A percentile compares a stretch with the other conserved stretches of the same genome.
Conservation (phyloP, 169 alveolate species). For the Eimeria sp. region DNA sequence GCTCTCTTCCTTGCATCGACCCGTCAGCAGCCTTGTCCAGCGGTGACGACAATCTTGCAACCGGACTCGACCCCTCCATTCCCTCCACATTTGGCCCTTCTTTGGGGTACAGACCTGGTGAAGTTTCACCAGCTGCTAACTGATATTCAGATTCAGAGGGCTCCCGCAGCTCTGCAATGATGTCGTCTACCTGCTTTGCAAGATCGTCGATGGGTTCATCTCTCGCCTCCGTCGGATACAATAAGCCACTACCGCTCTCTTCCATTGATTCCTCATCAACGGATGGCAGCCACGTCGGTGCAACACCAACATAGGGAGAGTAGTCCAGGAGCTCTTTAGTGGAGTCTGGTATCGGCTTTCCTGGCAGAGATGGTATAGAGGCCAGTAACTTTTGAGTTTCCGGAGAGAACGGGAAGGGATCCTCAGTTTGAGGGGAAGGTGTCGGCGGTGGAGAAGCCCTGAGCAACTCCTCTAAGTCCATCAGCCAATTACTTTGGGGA, state of each 20-base stretch:
- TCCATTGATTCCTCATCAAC: background rate
- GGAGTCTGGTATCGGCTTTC: slow-evolving; percentile 22
- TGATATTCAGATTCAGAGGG: background rate
- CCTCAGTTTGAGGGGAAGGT: background rate
- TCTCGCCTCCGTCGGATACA: too few species aligned
- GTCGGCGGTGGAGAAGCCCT: background rate
- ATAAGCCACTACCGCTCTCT: background rate
- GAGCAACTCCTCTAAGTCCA: background rate
- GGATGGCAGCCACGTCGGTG: background rate
- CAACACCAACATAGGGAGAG: slow-evolving; percentile 31
- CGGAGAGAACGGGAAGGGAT: background rate
- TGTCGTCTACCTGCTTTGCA: slow-evolving; percentile 13
- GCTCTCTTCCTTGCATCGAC: background rate
- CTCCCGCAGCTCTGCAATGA: slow-evolving; percentile 13
- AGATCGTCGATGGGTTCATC: background rate
- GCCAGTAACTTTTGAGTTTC: slow-evolving; percentile 15
- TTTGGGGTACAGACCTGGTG: background rate
- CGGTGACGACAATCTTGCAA: background rate
- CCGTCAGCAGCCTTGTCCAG: background rate
- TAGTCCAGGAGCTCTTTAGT: background rate
- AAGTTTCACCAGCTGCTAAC: background rate
- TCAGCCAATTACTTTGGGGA: background rate
- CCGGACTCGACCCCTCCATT: background rate
- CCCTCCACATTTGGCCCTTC: background rate
- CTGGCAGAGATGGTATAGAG: slow-evolving; percentile 22